Evolutionary conservation across 208 protist genomes (phyloP), one percentile per base, ranked within the genome.

Genomic region (Phytomonas sp.): DNA sequence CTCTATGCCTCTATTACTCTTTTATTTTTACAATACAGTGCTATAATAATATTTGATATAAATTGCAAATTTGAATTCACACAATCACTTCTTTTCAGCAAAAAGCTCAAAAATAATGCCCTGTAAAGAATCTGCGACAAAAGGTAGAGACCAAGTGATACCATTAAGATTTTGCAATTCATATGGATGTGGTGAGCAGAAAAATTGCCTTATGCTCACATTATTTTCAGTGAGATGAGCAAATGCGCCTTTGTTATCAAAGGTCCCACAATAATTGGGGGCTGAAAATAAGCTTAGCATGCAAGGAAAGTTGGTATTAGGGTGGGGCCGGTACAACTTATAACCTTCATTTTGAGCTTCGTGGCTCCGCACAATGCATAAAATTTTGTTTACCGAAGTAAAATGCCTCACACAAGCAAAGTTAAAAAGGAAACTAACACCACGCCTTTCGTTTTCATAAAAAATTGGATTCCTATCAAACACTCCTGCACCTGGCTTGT

Each of bases 131-230:
- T 99, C 97, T 4, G 87, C 95, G 0, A 99, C 96, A 75, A 99
- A 98, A 2, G 97, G 97, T 37, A 99, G 79, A 4, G 96, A 98
- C 96, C 94, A 98, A 12, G 89, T 91, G 71, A 99, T 99, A 63
- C 98, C 97, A 78, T 98, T 96, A 84, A 98, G 97, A 77, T 99
- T 99, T 59, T 97, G 98, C 26, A 94, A 72, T 14, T 87, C 60
- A 71, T 83, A 88, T 11, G 89, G 89, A 67, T 91, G 86, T 7
- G 89, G 89, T 19, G 89, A 91, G 29, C 76, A 75, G 70, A 76
- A 97, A 79, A 99, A 99, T 84, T 99, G 97, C 16, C 96, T 86
- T 72, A 99, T 99, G 75, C 98, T 99, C 89, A 99, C 96, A 23
- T 98, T 73, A 45, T 94, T 97, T 62, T 96, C 91, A 63, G 98